These are phyloP conservation scores for Exobasidium cylindrosporum DNA, from an alignment of 1,284 basidiomycete species.

Conservation along the genomic window DNA sequence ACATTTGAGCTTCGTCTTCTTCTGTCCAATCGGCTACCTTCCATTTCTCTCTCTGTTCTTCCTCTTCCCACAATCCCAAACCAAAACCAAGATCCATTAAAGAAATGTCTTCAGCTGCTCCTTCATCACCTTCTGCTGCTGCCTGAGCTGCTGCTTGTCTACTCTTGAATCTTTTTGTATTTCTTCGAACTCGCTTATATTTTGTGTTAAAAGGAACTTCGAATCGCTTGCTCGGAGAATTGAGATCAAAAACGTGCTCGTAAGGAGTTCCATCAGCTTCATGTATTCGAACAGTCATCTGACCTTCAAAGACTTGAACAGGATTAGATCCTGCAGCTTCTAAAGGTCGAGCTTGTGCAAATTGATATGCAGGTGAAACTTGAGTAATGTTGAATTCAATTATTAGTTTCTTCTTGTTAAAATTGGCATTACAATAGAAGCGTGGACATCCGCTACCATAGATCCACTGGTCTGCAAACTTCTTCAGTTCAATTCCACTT, in stretches of 20 bases:
- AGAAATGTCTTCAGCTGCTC: slow-evolving; percentile 87
- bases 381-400: slow-evolving; percentile 94
- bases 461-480: slow-evolving; percentile 97
- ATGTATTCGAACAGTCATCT: slow-evolving; percentile 97
- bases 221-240: slow-evolving; percentile 79
- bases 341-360: slow-evolving; percentile 41
- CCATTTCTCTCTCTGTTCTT: slow-evolving; percentile 78
- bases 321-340: slow-evolving; percentile 56
- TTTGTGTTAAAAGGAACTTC: slow-evolving; percentile 99
- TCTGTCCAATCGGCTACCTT: slow-evolving; percentile 93
- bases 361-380: slow-evolving; percentile 68
- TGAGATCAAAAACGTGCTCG: slow-evolving; percentile 93
- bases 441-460: slow-evolving; percentile 94
- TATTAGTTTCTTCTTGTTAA: slow-evolving; percentile 96
- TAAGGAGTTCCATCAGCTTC: slow-evolving; percentile 99
- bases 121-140: slow-evolving; percentile 67
- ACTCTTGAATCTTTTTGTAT: slow-evolving; percentile 90
- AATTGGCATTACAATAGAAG: slow-evolving; percentile 83
- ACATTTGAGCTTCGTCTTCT: slow-evolving; percentile 89
- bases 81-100: slow-evolving; percentile 94
- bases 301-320: slow-evolving; percentile 62
- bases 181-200: slow-evolving; percentile 91
- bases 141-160: slow-evolving; percentile 88
- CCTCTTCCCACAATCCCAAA: slow-evolving; percentile 84
- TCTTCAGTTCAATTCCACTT: slow-evolving; percentile 71